Evolutionary conservation across 1,284 basidiomycete genomes (phyloP).

Genomic region (Mycena sp.): DNA sequence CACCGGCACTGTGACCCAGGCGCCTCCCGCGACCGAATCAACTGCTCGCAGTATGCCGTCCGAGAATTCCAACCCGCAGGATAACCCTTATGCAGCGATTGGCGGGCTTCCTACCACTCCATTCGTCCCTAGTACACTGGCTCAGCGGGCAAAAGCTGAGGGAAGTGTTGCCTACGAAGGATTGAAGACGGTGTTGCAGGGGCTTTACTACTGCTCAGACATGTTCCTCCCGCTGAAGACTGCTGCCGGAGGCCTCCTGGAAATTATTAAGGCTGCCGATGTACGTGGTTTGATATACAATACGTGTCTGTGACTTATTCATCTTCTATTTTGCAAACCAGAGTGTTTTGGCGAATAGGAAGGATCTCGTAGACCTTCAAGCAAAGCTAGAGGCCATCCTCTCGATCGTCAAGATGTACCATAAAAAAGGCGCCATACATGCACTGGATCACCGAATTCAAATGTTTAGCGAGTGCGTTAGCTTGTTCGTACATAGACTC

Average conservation of each 20-base stretch:
- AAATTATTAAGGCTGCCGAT: background rate
- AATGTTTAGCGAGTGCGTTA: background rate
- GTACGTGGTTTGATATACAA: background rate
- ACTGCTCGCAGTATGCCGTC: no score
- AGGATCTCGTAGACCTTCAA: conserved; percentile 1
- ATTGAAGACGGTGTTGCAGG: background rate
- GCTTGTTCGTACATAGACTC: background rate
- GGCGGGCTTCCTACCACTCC: no score
- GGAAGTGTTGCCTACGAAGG: no score
- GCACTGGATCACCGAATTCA: background rate
- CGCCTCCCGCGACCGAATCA: no score
- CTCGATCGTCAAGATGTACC: background rate
- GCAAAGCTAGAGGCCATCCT: background rate
- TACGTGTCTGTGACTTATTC: background rate
- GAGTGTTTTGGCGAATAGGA: background rate
- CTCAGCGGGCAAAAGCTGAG: no score
- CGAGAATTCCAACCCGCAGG: no score
- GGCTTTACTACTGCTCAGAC: conserved; percentile 1
- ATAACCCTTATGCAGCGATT: no score
- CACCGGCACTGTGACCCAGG: no score
- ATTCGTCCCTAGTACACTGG: no score
- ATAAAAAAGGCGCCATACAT: background rate
- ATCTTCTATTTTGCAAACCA: background rate
- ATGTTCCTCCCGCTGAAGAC: conserved; percentile 6
- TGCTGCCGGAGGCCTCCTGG: background rate